phyloP scores from a whole-genome alignment of 2,329 filamentous ascomycete species.

The Rutstroemia sp. region DNA sequence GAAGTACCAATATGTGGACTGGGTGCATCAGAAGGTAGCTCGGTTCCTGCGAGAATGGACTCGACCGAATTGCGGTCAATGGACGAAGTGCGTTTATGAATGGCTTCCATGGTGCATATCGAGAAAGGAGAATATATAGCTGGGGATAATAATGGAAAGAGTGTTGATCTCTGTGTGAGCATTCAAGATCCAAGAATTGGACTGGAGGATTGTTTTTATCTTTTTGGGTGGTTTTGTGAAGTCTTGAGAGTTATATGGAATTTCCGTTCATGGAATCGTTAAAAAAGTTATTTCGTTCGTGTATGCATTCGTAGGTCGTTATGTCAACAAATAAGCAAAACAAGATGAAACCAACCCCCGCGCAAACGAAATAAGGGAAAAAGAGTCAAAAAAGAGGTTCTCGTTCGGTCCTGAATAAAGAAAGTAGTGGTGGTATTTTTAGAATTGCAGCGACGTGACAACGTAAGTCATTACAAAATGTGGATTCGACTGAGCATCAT shows the following conservation, averaged over 20 bases:
- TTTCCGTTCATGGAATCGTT: not conserved
- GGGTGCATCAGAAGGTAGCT: conserved; percentile 18
- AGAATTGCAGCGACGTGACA: not conserved
- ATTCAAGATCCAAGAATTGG: conserved; percentile 12
- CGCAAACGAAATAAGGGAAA: not conserved
- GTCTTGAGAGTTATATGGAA: not conserved
- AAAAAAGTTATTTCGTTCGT: conserved; percentile 3
- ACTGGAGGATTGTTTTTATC: not conserved
- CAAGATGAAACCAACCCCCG: conserved; percentile 1
- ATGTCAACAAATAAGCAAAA: conserved; percentile 22
- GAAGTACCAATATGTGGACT: conserved; percentile 23
- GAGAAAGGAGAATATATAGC: conserved; percentile 10
- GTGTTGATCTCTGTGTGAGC: conserved; percentile 18
- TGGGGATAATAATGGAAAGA: conserved; percentile 17
- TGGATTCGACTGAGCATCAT: no score
- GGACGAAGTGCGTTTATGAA: conserved; percentile 21
- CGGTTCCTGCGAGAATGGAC: conserved; percentile 26
- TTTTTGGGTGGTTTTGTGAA: conserved; percentile 5
- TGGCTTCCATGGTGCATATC: conserved; percentile 26
- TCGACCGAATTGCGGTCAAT: conserved; percentile 25
- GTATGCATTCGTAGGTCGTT: conserved; percentile 14
- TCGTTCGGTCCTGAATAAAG: not conserved
- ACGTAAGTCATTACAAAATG: no score
- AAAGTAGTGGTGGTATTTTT: not conserved
- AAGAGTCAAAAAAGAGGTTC: not conserved